Evolutionary conservation across 768 basidiomycete genomes (phyloP), one percentile per base, ranked within the genome.

Genomic region (Sarcomyxa edulis): DNA sequence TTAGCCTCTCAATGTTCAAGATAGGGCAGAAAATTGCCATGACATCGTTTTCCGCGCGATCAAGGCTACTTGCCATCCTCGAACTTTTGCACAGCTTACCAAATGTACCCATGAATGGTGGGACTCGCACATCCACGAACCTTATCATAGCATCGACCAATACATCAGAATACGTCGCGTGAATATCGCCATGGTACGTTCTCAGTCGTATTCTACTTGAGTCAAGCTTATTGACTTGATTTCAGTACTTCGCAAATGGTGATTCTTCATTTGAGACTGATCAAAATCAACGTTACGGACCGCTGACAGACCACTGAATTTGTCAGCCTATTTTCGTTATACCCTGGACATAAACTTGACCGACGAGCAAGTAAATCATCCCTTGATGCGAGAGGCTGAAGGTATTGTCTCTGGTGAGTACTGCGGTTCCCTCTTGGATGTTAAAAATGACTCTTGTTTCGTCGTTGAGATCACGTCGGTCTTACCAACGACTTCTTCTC

Each of bases 361-460:
- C 15, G 43, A 45, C 29, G 43, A 45, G 7, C 43, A 45, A 41
- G 40, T 45, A 7, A 33, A 45, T 32, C 43, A 45, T 22, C 43
- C 43, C 4, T 32, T 45, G 6, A 41, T 45, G 43, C 40, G 43
- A 2, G 43, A 42, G 15, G 43, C 43, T 2, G 43, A 45, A 31
- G 43, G 43, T 2, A 35, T 45, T 20, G 20, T 45, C 12, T 32
- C 43, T 15, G 43, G 40, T 41, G 8, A 2, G 40, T 35, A 18
- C 15, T 6, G 10, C 20, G 7, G 7, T 34, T 14, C 6, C 19
- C 39, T 18, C 6, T 5, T 40, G 12, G 16, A 6, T 12, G 9
- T n/a, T n/a, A 16, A 35, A 15, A 16, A 9, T 25, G 11, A 36
- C 19, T 33, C 33, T 21, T 18, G n/a, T n/a, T n/a, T n/a, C n/a